Conservation (phyloP, 2,329 filamentous ascomycete genomes). For the Amauroascus niger region DNA sequence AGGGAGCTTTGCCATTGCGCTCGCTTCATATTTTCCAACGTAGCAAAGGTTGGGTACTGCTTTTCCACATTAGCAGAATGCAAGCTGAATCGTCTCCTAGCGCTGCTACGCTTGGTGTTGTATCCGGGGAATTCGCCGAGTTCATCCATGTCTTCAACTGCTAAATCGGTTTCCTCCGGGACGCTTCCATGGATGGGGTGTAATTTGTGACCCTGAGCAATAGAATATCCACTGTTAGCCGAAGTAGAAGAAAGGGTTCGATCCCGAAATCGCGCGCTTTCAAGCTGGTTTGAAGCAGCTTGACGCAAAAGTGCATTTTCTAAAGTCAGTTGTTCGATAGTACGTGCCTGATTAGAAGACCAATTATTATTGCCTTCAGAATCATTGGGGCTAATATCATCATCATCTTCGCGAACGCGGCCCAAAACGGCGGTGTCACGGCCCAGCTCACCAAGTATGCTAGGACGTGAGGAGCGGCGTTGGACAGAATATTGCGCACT, state of each 20-base stretch:
- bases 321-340: conserved; percentile 39
- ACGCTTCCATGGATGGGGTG: conserved; percentile 36
- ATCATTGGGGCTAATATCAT: conserved; percentile 32
- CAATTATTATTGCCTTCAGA: conserved; percentile 33
- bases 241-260: conserved; percentile 36
- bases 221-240: conserved; percentile 27
- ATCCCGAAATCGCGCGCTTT: conserved; percentile 30
- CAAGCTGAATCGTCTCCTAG: conserved; percentile 37
- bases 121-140: conserved; percentile 33
- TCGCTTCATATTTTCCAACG: conserved; percentile 39
- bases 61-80: conserved; percentile 35
- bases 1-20: conserved; percentile 44
- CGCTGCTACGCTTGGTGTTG: conserved; percentile 30
- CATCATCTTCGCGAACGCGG: conserved; percentile 42
- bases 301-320: conserved; percentile 42
- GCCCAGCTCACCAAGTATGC: conserved; percentile 38
- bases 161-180: conserved; percentile 37
- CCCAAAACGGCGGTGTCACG: conserved; percentile 40
- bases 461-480: conserved; percentile 62
- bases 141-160: conserved; percentile 39
- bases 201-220: conserved; percentile 25
- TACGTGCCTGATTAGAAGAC: conserved; percentile 34
- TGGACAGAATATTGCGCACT: conserved; percentile 56
- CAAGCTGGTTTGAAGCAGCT: conserved; percentile 30
- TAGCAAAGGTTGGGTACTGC: conserved; percentile 30